A percentile compares a stretch with the other conserved stretches of the same genome.
Evolutionary conservation across 1,284 basidiomycete genomes (phyloP).

Genomic region (Ustilago cynodontis): DNA sequence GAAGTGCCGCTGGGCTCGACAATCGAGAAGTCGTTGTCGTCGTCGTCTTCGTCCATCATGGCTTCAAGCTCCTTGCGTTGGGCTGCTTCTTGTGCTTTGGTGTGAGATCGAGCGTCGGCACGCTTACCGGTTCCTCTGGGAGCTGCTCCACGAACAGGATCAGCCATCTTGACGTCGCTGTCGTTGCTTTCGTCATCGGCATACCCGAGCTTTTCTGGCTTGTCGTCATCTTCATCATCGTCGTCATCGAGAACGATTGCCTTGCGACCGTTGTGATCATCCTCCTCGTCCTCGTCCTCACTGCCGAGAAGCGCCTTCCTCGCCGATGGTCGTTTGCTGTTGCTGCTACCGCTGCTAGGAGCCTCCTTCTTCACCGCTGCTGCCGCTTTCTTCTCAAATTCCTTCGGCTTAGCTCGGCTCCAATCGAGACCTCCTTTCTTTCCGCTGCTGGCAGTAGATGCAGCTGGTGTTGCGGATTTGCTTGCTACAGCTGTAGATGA

Average conservation of each 20-base stretch:
- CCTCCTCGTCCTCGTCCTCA: conserved; percentile 53
- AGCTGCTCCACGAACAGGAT: conserved; percentile 19
- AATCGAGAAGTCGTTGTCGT: conserved; percentile 18
- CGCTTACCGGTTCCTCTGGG: conserved; percentile 39
- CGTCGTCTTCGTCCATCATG: conserved; percentile 50
- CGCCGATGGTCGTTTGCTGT: conserved; percentile 16
- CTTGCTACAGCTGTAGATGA: conserved; percentile 12
- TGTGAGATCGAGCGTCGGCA: conserved; percentile 38
- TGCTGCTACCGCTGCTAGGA: conserved; percentile 11
- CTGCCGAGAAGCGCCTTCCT: conserved; percentile 39
- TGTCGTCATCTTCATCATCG: conserved; percentile 39
- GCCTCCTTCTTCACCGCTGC: conserved; percentile 21
- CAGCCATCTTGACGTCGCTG: conserved; percentile 17
- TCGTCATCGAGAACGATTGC: conserved; percentile 23
- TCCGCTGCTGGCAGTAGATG: background rate
- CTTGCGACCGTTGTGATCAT: conserved; percentile 20
- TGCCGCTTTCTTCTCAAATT: conserved; percentile 18
- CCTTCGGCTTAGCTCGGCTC: conserved; percentile 48
- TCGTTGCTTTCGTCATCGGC: conserved; percentile 38
- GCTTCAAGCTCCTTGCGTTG: conserved; percentile 48
- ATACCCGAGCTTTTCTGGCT: conserved; percentile 48
- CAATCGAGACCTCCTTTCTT: conserved; percentile 41
- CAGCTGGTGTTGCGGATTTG: background rate
- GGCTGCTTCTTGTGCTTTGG: conserved; percentile 31
- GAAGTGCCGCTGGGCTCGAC: conserved; percentile 28